Evolutionary conservation across 345 rosid species (phyloP), one percentile per base, ranked within the genome.

Genomic region (Cardamine chenopodiifolia): DNA sequence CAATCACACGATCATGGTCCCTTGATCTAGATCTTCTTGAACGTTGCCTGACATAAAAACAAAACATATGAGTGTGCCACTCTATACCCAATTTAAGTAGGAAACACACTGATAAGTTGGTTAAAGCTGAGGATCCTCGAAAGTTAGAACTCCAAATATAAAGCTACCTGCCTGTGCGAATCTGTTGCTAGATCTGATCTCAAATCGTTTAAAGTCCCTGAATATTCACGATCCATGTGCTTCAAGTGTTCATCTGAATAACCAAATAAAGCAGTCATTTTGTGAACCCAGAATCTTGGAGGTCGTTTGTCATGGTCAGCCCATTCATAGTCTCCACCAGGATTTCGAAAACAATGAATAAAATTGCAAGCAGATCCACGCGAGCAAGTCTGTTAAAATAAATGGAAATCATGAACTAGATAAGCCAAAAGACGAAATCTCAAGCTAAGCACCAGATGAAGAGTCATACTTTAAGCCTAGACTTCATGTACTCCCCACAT

Each of bases 241-340:
- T 78, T 85, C 79, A 77, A 80, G 77, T 76, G 54, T 71, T 89
- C 88, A 71, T 72, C 85, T 49, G 86, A 68, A 81, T 84, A 79
- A 50, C 99, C 99, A 85, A 95, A 95, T 75, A 95, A 81, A 71
- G 91, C 85, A 55, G 68, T 78, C 97, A 95, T 95, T 82, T 88
- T 88, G 71, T 75, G 80, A 54, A 81, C 74, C 99, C 99, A 95
- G 82, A 81, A 92, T 82, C 86, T 86, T 29, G 99, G 97, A 57
- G 97, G 92, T 72, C 92, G 93, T 81, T 85, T 89, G 79, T 92
- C 97, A 88, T 84, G 82, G 79, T 95, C 97, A 70, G 99, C 97
- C 99, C 99, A 95, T 76, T 92, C 96, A 80, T 90, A 95, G 83
- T 95, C 99, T 31, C 92, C 97, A 48, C 99, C 97, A 23, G 99